Evolutionary conservation across 2,329 filamentous ascomycete species (phyloP), one percentile per base, ranked within the genome.

Genomic region (Ceratocystis alfenasii): DNA sequence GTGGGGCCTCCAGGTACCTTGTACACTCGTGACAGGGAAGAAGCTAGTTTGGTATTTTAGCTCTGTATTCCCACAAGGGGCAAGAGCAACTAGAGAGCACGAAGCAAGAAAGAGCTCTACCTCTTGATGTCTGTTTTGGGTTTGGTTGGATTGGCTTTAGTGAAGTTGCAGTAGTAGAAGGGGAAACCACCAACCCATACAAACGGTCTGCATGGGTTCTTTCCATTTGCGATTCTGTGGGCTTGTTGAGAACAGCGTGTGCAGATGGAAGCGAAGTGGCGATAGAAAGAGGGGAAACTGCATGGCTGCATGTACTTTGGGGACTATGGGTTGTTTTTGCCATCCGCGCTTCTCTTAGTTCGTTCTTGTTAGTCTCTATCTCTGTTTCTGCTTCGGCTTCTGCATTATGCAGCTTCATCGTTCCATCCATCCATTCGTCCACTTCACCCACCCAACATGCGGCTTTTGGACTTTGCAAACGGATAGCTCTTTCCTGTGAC

Each of bases 41-140:
- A 15, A 63, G 61, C 61, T 63, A 45, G 44, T 50, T 30, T 48
- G 5, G n/a, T 63, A 45, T 25, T 50, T 20, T 48, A 48, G 28
- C 61, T 30, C 60, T 63, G 41, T 46, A 63, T 48, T 63, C 46
- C 61, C 25, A 48, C 61, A 63, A 59, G 61, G 61, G 61, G 61
- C 44, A 63, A 25, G 41, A 63, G 33, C 33, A 36, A 36, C 33
- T 12, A 10, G 3, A 36, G 8, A 25, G 48, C 53, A 33, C 28
- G 17, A 59, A 33, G 53, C 25, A 59, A 59, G 53, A 33, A 59
- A 59, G 53, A 59, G 53, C 53, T 59, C 8, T 59, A 17, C 15
- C 33, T 59, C 28, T 33, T 59, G 53, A 25, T 59, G 25, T 59
- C 53, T 59, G 53, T 59, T 59, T 59, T 59, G 53, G 28, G 53